phyloP scores from a whole-genome alignment of 805 yeast species.

The Candida berthetii region DNA sequence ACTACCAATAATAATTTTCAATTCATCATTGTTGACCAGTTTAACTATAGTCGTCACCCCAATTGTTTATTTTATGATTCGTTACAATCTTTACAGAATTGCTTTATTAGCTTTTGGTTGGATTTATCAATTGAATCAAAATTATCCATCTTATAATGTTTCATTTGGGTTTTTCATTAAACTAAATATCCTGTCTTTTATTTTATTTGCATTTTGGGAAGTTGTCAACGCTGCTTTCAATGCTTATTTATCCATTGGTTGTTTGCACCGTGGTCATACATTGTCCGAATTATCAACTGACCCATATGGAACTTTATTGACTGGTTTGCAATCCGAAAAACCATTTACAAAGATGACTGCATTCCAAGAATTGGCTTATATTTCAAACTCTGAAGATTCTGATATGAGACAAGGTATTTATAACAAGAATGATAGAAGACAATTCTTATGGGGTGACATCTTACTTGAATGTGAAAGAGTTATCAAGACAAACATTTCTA shows the following conservation, averaged over 20 bases:
- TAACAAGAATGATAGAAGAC: slow-evolving; percentile 37
- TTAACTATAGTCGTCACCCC: slow-evolving; percentile 28
- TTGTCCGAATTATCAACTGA: slow-evolving; percentile 52
- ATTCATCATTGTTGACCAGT: slow-evolving; percentile 27
- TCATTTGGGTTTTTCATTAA: slow-evolving; percentile 24
- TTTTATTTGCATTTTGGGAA: slow-evolving; percentile 45
- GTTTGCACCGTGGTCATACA: slow-evolving; percentile 60
- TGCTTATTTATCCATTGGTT: slow-evolving; percentile 67
- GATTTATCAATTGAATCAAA: slow-evolving; percentile 30
- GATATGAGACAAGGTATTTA: slow-evolving; percentile 50
- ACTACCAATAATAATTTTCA: slow-evolving; percentile 27
- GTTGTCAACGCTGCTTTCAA: slow-evolving; percentile 48
- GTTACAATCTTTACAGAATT: slow-evolving; percentile 36
- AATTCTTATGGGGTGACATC: slow-evolving; percentile 51
- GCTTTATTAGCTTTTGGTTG: slow-evolving; percentile 24
- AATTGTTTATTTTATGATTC: slow-evolving; percentile 30
- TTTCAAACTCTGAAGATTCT: slow-evolving; percentile 43
- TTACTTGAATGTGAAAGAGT: slow-evolving; percentile 54
- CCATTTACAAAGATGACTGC: slow-evolving; percentile 56
- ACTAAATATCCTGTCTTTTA: slow-evolving; percentile 26
- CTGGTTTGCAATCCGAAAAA: slow-evolving; percentile 52
- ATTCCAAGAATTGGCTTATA: slow-evolving; percentile 67
- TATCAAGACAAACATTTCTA: slow-evolving; percentile 41
- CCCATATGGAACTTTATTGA: slow-evolving; percentile 56
- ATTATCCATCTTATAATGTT: slow-evolving; percentile 32